phyloP scores from a whole-genome alignment of 2,329 filamentous ascomycete species.

The Ceratocystis cacaofunesta region DNA sequence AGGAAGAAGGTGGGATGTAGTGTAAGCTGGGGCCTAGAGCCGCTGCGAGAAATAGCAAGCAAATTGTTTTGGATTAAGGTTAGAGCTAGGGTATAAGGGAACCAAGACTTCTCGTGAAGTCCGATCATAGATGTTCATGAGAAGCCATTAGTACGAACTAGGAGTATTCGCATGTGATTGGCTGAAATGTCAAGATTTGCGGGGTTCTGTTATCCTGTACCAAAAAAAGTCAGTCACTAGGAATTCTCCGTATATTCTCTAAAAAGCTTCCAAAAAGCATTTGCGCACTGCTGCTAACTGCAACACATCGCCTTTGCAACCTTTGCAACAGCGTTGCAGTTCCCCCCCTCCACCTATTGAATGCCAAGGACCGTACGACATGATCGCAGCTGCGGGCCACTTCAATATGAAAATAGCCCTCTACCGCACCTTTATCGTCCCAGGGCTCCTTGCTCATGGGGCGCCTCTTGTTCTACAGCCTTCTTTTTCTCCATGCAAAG shows the following conservation, averaged over 20 bases:
- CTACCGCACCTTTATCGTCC: slow-evolving; percentile 14
- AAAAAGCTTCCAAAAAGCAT: not conserved
- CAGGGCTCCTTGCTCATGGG: slow-evolving; percentile 29
- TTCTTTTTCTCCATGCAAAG: not conserved
- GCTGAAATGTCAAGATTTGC: not conserved
- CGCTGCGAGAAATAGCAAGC: too few relatives aligned
- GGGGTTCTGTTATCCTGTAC: not conserved
- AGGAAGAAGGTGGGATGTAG: not conserved
- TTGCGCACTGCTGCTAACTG: not conserved
- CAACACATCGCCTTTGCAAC: too few relatives aligned
- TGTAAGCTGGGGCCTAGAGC: not conserved
- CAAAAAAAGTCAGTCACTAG: not conserved
- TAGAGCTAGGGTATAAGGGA: too few relatives aligned
- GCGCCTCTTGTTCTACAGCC: slow-evolving; percentile 31
- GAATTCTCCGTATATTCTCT: not conserved
- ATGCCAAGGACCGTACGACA: not conserved
- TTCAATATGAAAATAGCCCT: slow-evolving; percentile 26
- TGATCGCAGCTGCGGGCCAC: slow-evolving; percentile 8
- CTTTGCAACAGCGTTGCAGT: too few relatives aligned
- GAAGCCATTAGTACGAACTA: too few relatives aligned
- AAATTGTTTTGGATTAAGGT: too few relatives aligned
- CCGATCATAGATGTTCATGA: too few relatives aligned
- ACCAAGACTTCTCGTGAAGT: too few relatives aligned
- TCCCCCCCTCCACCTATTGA: not conserved
- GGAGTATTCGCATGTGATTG: not conserved